Conservation (phyloP, 2,329 filamentous ascomycete genomes). For the Aspergillus ibericus region DNA sequence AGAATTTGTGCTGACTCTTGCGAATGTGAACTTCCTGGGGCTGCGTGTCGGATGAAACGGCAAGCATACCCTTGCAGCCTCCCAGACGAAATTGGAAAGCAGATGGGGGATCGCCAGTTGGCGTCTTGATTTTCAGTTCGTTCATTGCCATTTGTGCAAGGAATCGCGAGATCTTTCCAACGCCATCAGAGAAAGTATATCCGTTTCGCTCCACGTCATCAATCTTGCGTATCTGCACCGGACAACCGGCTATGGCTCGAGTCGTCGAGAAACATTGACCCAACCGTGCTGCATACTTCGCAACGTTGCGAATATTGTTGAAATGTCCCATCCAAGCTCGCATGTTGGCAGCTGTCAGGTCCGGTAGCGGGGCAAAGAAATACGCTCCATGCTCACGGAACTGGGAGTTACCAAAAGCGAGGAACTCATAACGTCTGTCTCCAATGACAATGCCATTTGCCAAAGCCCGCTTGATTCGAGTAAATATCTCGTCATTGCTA, state of each 20-base stretch:
- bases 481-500: slow-evolving; percentile 69
- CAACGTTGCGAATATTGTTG: slow-evolving; percentile 74
- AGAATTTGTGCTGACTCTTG: slow-evolving; percentile 85
- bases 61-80: slow-evolving; percentile 86
- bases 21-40: slow-evolving; percentile 73
- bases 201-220: slow-evolving; percentile 69
- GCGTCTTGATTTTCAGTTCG: slow-evolving; percentile 63
- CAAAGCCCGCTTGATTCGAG: slow-evolving; percentile 69
- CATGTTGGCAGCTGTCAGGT: slow-evolving; percentile 71
- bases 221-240: slow-evolving; percentile 59
- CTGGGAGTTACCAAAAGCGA: slow-evolving; percentile 94
- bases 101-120: slow-evolving; percentile 64
- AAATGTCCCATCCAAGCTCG: slow-evolving; percentile 86
- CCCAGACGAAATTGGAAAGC: slow-evolving; percentile 90
- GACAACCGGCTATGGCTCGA: slow-evolving; percentile 65
- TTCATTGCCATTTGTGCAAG: slow-evolving; percentile 71
- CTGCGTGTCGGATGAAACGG: slow-evolving; percentile 68
- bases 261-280: slow-evolving; percentile 98
- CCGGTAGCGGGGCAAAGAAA: slow-evolving; percentile 75
- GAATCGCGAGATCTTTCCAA: slow-evolving; percentile 84
- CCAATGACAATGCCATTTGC: slow-evolving; percentile 79
- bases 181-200: slow-evolving; percentile 83
- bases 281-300: slow-evolving; percentile 83
- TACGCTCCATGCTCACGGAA: slow-evolving; percentile 89
- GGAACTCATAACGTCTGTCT: slow-evolving; percentile 78